Conservation (phyloP, 768 basidiomycete genomes). For the Phlebiopsis flavidoalba region DNA sequence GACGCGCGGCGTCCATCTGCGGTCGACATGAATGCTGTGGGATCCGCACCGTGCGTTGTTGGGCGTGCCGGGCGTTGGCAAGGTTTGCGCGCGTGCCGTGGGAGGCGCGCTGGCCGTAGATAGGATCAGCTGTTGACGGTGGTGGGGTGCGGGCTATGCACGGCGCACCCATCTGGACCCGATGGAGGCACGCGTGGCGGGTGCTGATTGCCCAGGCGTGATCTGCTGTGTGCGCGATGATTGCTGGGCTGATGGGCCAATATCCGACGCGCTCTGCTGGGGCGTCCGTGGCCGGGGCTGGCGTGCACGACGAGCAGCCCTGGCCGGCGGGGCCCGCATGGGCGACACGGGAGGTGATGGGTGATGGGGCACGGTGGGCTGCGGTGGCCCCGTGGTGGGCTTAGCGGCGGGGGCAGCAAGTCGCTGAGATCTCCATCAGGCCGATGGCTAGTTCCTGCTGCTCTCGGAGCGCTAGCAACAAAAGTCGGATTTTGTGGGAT, state of each 20-base stretch:
- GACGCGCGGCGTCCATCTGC: not conserved
- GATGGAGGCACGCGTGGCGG: not conserved
- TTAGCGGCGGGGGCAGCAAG: too few species aligned
- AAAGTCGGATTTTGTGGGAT: not conserved
- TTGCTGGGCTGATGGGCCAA: conserved; percentile 1
- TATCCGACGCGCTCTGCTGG: not conserved
- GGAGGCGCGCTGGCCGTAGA: not conserved
- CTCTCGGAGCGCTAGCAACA: conserved; percentile 2
- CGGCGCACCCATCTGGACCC: conserved; percentile 1
- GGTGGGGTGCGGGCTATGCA: not conserved
- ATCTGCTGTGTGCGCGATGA: conserved; percentile 1
- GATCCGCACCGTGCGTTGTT: not conserved
- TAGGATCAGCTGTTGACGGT: conserved; percentile 1
- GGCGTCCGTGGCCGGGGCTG: not conserved
- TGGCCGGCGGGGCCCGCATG: not conserved
- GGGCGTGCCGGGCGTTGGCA: not conserved
- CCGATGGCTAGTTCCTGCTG: conserved; percentile 3
- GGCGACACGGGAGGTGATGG: not conserved
- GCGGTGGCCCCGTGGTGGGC: not conserved
- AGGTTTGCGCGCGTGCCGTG: not conserved
- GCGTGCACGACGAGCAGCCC: not conserved
- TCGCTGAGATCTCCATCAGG: conserved; percentile 7
- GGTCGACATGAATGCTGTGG: not conserved
- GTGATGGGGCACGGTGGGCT: not conserved
- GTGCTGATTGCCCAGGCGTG: conserved; percentile 1